Evolutionary conservation across 257 asterid genomes (phyloP).

Genomic region (Nicotiana benthamiana): DNA sequence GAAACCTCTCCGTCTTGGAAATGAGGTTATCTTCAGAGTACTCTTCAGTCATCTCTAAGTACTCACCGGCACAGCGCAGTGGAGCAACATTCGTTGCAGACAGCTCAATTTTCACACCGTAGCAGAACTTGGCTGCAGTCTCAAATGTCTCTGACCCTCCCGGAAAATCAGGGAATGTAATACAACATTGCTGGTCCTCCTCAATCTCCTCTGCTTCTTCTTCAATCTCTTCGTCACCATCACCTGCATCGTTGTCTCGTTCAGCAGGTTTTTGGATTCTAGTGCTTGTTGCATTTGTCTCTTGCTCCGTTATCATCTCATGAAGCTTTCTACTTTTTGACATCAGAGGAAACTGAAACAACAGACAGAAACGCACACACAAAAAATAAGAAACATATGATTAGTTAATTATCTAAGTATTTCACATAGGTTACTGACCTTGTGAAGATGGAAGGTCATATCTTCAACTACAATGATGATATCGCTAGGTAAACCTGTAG

Average conservation of each 20-base stretch:
- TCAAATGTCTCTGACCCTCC: constrained; percentile 89
- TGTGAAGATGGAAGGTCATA: constrained; percentile 92
- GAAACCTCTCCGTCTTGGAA: constrained; percentile 56
- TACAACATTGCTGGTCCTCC: constrained; percentile 44
- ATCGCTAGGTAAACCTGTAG: constrained; percentile 92
- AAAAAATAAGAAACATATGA: background rate
- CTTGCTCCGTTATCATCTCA: constrained; percentile 76
- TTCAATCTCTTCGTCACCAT: constrained; percentile 27
- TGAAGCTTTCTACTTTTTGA: constrained; percentile 81
- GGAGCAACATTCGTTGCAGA: constrained; percentile 66
- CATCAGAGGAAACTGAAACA: constrained; percentile 81
- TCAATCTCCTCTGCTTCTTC: constrained; percentile 39
- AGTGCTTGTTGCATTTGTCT: constrained; percentile 29
- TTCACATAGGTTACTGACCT: constrained; percentile 13
- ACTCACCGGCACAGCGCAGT: constrained; percentile 86
- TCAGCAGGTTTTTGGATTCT: constrained; percentile 33
- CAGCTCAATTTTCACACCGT: constrained; percentile 75
- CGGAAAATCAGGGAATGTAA: constrained; percentile 76
- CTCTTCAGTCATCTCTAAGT: constrained; percentile 77
- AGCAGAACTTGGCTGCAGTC: constrained; percentile 86
- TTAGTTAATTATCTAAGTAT: background rate
- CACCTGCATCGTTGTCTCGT: constrained; percentile 11
- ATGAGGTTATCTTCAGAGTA: constrained; percentile 78
- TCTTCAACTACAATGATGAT: constrained; percentile 68
- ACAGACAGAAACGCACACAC: background rate